These are phyloP conservation scores for Xeromyces bisporus DNA, from an alignment of 495 filamentous ascomycete genomes.

Conservation along the genomic window DNA sequence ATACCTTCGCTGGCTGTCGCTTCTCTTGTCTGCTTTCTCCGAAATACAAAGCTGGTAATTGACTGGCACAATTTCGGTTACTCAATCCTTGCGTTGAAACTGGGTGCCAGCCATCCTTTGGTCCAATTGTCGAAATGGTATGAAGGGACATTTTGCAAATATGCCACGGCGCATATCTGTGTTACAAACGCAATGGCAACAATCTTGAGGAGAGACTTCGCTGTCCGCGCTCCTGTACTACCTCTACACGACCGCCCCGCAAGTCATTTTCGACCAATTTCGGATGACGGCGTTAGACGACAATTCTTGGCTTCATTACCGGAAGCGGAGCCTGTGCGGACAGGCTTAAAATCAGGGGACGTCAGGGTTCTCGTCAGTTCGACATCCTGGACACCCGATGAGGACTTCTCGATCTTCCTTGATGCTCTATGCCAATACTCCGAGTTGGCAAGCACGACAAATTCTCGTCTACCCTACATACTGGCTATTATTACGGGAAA, in stretches of 20 bases:
- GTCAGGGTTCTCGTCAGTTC: conserved; percentile 65
- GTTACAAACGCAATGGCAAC: conserved; percentile 78
- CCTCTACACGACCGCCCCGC: conserved; percentile 81
- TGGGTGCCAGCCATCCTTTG: conserved; percentile 47
- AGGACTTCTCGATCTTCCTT: conserved; percentile 86
- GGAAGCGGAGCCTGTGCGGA: conserved; percentile 38
- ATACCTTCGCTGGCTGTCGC: conserved; percentile 78
- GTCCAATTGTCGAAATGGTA: conserved; percentile 60
- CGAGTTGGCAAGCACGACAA: conserved; percentile 20
- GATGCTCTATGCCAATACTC: conserved; percentile 63
- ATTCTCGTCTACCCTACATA: conserved; percentile 38
- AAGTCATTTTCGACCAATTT: conserved; percentile 58
- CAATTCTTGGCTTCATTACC: conserved; percentile 44
- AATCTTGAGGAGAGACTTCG: conserved; percentile 48
- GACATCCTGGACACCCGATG: conserved; percentile 92
- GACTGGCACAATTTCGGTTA: conserved; percentile 99
- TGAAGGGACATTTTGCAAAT: conserved; percentile 50
- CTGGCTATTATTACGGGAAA: conserved; percentile 88
- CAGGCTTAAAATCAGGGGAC: conserved; percentile 34
- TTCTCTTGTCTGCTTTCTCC: conserved; percentile 51
- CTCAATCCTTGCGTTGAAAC: conserved; percentile 69
- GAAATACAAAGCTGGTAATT: conserved; percentile 68
- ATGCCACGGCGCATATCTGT: conserved; percentile 59
- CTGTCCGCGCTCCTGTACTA: conserved; percentile 42
- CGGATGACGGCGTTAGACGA: conserved; percentile 23